Percentiles rank a stretch among this genome's conserved stretches.
Evolutionary conservation across 1,139 yeast species (phyloP).

Genomic region (Sugiyamaella japonica): DNA sequence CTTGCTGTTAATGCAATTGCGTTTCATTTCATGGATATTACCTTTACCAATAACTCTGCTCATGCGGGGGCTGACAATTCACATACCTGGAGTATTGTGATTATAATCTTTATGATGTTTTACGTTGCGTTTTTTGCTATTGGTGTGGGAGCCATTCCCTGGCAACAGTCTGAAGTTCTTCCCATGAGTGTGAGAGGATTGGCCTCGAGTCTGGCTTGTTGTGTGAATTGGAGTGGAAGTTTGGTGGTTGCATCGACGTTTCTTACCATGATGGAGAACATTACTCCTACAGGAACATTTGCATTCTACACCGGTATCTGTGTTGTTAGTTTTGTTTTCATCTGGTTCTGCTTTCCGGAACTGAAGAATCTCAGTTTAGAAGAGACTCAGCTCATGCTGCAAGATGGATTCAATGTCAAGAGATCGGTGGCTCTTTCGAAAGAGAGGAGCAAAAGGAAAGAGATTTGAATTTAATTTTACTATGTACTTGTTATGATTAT

Average conservation of each 20-base stretch:
- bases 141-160: constrained; percentile 95
- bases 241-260: constrained; percentile 87
- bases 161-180: constrained; percentile 96
- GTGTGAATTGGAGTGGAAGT: constrained; percentile 95
- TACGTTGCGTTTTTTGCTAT: constrained; percentile 88
- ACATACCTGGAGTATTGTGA: constrained; percentile 82
- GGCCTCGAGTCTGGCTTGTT: constrained; percentile 90
- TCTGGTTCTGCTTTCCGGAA: constrained; percentile 87
- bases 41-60: constrained; percentile 52
- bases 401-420: constrained; percentile 81
- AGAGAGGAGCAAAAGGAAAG: constrained; percentile 11
- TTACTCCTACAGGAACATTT: constrained; percentile 94
- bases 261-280: constrained; percentile 87
- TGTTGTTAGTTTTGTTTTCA: constrained; percentile 65
- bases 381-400: constrained; percentile 78
- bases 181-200: constrained; percentile 91
- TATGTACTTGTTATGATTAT: constrained; percentile 10
- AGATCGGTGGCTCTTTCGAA: constrained; percentile 51
- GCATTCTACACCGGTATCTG: constrained; percentile 84
- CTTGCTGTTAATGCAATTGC: constrained; percentile 80
- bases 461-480: background rate
- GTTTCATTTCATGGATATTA: constrained; percentile 68
- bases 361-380: constrained; percentile 86
- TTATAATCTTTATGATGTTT: constrained; percentile 79
- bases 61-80: constrained; percentile 50